A percentile compares a stretch with the other conserved stretches of the same genome.
phyloP scores from a whole-genome alignment of 2,329 filamentous ascomycete species.

The Mycosphaerelloides madeirae region DNA sequence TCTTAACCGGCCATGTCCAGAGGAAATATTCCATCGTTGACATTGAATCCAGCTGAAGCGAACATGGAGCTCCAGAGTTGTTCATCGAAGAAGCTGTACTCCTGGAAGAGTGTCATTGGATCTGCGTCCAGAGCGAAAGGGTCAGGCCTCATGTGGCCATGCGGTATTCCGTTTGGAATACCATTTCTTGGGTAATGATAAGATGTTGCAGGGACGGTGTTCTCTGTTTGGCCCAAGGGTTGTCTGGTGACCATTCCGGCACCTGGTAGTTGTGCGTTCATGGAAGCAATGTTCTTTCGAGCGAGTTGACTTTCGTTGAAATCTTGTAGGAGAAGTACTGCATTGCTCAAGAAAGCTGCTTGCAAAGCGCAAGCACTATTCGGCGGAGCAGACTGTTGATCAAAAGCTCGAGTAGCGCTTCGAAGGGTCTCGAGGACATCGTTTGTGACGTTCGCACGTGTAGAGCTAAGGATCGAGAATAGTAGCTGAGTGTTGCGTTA shows the following conservation, averaged over 20 bases:
- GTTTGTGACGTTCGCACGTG: slow-evolving; percentile 9
- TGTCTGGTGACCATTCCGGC: too few species aligned
- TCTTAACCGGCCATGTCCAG: too few species aligned
- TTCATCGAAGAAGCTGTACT: slow-evolving; percentile 18
- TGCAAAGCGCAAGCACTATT: slow-evolving; percentile 32
- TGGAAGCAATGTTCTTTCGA: too few species aligned
- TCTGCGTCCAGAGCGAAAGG: too few species aligned
- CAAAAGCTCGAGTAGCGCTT: background rate
- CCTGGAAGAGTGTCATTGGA: too few species aligned
- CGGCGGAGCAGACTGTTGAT: slow-evolving; percentile 26
- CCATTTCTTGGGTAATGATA: too few species aligned
- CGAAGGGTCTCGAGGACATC: background rate
- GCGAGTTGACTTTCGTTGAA: too few species aligned
- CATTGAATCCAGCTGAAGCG: slow-evolving; percentile 29
- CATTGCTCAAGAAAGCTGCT: slow-evolving; percentile 29
- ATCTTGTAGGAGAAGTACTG: slow-evolving; percentile 1
- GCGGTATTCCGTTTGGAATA: too few species aligned
- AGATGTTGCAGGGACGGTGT: too few species aligned
- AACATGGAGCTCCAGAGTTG: slow-evolving; percentile 30
- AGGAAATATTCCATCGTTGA: slow-evolving; percentile 26
- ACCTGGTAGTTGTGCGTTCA: too few species aligned
- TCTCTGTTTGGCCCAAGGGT: too few species aligned
- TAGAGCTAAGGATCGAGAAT: slow-evolving; percentile 15
- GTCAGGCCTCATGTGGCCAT: too few species aligned
- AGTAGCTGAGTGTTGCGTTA: slow-evolving; percentile 10